Base-by-base conservation (phyloP, 345 rosid genomes). In the Linum lewisii region DNA sequence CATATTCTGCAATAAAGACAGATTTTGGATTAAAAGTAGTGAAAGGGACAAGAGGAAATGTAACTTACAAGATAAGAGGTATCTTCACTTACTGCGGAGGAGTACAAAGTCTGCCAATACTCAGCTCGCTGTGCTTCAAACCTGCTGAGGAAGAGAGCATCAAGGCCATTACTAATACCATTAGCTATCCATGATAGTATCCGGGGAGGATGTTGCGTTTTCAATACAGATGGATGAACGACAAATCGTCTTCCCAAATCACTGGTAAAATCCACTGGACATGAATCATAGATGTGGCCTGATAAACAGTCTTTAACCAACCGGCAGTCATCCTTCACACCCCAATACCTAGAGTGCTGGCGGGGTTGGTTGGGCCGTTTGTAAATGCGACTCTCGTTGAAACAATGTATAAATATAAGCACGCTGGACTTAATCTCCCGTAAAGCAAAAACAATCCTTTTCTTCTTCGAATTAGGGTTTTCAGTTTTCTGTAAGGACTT, bases 101-200 rank as follows among this genome's bases (percentile, higher is more conserved):
- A 82, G 76, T 92, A 88, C 24, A 92, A 77, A 59, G 95, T 88
- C 80, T 83, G 97, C 98, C 98, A 92, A 66, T 69, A 92, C 70
- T 84, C 87, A 26, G 93, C 91, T 63, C 97, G 86, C 51, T 88
- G 87, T 24, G 97, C 78, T 72, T 88, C 98, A 76, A 92, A 88
- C 76, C 85, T 77, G 75, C 60, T 77, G 64, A 88, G 84, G 75
- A 92, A 92, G 73, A 92, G 79, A 69, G 80, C 75, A 78, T 92
- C 97, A 38, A 92, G 89, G 65, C 86, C 80, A 57, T 77, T 73
- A 65, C 89, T 81, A 71, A 88, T 82, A 66, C 83, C 68, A 68
- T 82, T 88, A 11, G 93, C 91, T 42, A 82, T 64, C 98, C 95
- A 79, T 13, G 83, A 77, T 32, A 76, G 69, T 37, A 88, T 65